These are phyloP conservation scores for Metschnikowia rubicola DNA, from an alignment of 805 yeast genomes.

Conservation along the genomic window DNA sequence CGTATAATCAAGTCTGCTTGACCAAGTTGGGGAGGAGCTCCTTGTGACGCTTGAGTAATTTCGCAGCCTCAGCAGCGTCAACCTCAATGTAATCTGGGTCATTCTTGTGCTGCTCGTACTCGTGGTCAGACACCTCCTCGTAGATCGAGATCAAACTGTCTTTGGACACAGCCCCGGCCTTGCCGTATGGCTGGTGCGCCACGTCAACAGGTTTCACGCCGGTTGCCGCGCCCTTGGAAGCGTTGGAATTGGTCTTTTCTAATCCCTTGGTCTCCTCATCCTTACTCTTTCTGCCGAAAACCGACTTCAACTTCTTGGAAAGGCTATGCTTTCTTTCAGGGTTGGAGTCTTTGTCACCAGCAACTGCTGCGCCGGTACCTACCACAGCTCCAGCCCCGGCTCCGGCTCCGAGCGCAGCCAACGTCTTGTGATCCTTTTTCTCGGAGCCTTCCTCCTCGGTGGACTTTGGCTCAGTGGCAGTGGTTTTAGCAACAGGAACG, in stretches of 20 bases:
- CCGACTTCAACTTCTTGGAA: constrained; percentile 17
- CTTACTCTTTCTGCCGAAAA: constrained; percentile 13
- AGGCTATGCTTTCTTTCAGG: constrained; percentile 18
- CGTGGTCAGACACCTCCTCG: constrained; percentile 49
- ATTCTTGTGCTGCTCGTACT: constrained; percentile 41
- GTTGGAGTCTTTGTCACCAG: not conserved
- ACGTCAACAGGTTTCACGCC: constrained; percentile 9
- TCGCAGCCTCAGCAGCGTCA: constrained; percentile 15
- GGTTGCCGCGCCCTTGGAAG: not conserved
- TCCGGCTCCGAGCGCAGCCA: constrained; percentile 11
- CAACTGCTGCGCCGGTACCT: constrained; percentile 15
- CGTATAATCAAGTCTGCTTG: not conserved
- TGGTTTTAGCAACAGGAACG: constrained; percentile 9
- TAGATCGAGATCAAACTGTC: constrained; percentile 27
- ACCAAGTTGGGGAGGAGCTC: constrained; percentile 6
- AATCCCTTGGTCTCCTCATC: constrained; percentile 1
- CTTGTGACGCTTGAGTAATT: constrained; percentile 15
- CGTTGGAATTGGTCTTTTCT: not conserved
- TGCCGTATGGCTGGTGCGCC: constrained; percentile 9
- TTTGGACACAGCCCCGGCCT: constrained; percentile 12
- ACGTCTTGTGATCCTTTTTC: constrained; percentile 3
- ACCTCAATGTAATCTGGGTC: constrained; percentile 50
- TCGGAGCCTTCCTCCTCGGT: not conserved
- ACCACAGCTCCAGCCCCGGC: constrained; percentile 15
- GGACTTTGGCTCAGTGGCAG: constrained; percentile 5